phyloP scores from a whole-genome alignment of 805 yeast species.

The Saturnispora zaruensis region DNA sequence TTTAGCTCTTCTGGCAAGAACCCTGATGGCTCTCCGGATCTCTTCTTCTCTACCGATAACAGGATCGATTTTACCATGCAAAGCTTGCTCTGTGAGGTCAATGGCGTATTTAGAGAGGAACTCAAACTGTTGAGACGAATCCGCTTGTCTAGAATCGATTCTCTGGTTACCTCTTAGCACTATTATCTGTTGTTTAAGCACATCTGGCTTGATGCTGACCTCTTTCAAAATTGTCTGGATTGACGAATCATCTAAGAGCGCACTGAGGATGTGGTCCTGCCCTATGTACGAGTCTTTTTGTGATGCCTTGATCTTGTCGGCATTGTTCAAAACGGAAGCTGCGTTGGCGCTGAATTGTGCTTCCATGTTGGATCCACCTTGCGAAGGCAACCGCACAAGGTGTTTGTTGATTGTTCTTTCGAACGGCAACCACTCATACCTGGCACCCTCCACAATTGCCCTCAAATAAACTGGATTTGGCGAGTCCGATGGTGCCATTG shows the following conservation, averaged over 20 bases:
- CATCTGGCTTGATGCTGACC: slow-evolving; percentile 55
- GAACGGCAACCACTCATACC: slow-evolving; percentile 78
- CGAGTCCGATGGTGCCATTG: slow-evolving; percentile 65
- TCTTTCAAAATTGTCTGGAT: slow-evolving; percentile 68
- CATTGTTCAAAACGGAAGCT: slow-evolving; percentile 63
- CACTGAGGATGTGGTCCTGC: slow-evolving; percentile 86
- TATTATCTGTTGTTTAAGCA: slow-evolving; percentile 67
- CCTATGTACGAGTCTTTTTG: slow-evolving; percentile 91
- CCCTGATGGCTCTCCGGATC: slow-evolving; percentile 89
- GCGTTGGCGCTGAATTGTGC: slow-evolving; percentile 68
- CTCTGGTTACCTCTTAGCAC: slow-evolving; percentile 82
- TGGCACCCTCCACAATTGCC: slow-evolving; percentile 73
- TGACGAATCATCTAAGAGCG: slow-evolving; percentile 70
- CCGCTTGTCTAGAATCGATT: slow-evolving; percentile 91
- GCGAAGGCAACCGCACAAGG: slow-evolving; percentile 78
- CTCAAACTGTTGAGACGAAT: slow-evolving; percentile 76
- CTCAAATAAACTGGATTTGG: slow-evolving; percentile 56
- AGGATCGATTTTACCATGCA: slow-evolving; percentile 93
- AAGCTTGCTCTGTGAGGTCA: slow-evolving; percentile 88
- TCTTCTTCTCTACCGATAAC: slow-evolving; percentile 99
- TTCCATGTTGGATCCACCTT: slow-evolving; percentile 81
- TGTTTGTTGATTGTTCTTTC: slow-evolving; percentile 75
- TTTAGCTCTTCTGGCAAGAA: slow-evolving; percentile 92
- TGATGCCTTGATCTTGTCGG: slow-evolving; percentile 68
- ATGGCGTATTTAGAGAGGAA: slow-evolving; percentile 83